These are phyloP conservation scores for Canavalia gladiata DNA, from an alignment of 306 rosid genomes.

Conservation along the genomic window DNA sequence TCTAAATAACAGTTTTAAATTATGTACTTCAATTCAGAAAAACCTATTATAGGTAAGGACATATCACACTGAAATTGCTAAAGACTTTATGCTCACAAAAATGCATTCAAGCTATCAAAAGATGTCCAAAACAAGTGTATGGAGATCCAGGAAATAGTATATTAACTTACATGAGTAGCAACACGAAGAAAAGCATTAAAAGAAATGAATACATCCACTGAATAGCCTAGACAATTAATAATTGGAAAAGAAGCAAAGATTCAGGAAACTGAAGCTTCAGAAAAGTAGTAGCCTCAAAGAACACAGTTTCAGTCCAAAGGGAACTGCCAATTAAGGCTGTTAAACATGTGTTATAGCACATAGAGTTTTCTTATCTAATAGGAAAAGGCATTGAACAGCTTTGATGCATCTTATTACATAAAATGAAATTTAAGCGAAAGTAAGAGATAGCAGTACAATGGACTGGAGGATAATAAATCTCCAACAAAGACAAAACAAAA, in stretches of 20 bases:
- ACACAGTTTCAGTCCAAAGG: conserved; percentile 9
- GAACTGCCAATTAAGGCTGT: conserved; percentile 1
- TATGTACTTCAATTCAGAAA: conserved; percentile 4
- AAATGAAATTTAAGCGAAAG: neutral
- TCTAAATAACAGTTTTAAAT: conserved; percentile 15
- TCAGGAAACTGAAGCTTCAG: conserved; percentile 1
- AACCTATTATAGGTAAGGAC: neutral
- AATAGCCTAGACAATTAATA: conserved; percentile 23
- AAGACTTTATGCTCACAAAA: conserved; percentile 7
- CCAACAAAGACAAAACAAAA: neutral
- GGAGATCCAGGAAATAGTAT: neutral
- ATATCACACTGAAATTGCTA: conserved; percentile 8
- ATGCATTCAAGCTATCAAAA: conserved; percentile 15
- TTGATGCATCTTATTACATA: neutral
- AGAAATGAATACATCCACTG: conserved; percentile 9
- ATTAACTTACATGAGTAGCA: conserved; percentile 2
- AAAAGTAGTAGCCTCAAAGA: conserved; percentile 3
- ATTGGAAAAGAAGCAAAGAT: neutral
- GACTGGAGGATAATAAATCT: neutral
- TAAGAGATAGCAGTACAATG: neutral
- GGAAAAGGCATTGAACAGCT: neutral
- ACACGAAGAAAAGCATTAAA: neutral
- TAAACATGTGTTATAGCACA: neutral
- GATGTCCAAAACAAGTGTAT: conserved; percentile 26
- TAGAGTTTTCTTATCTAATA: neutral